Evolutionary conservation across 1,284 basidiomycete genomes (phyloP).

Genomic region (Sphaerobolus stellatus): DNA sequence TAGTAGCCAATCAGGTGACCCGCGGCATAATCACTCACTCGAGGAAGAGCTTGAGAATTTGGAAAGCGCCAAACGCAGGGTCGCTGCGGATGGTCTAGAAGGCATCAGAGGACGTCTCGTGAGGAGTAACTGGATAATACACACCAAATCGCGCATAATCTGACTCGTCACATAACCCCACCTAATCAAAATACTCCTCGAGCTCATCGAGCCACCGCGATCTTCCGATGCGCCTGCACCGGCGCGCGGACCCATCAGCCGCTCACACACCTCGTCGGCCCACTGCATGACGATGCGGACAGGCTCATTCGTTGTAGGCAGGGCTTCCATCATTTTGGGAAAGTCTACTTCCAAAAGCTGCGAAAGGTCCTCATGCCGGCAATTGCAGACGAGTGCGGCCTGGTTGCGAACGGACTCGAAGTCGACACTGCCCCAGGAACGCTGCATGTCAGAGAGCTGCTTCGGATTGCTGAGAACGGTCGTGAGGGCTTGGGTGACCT

Average conservation of each 20-base stretch:
- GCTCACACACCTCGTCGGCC: constrained; percentile 85
- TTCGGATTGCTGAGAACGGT: constrained; percentile 84
- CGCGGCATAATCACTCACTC: constrained; percentile 56
- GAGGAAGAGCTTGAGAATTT: constrained; percentile 85
- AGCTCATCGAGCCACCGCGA: constrained; percentile 71
- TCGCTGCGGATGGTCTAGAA: constrained; percentile 82
- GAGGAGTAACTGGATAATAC: constrained; percentile 13
- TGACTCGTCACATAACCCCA: constrained; percentile 91
- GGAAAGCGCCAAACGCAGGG: constrained; percentile 85
- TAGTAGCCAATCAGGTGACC: constrained; percentile 9
- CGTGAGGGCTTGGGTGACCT: constrained; percentile 82
- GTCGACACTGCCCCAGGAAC: constrained; percentile 82
- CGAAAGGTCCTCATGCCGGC: constrained; percentile 82
- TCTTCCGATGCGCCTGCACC: constrained; percentile 59
- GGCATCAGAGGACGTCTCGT: constrained; percentile 14
- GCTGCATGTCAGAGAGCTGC: constrained; percentile 79
- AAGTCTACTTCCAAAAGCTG: constrained; percentile 84
- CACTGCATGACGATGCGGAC: constrained; percentile 83
- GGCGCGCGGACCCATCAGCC: constrained; percentile 59
- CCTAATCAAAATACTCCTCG: constrained; percentile 79
- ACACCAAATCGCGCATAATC: constrained; percentile 81
- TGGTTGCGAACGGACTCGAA: constrained; percentile 89
- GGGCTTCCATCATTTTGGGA: constrained; percentile 67
- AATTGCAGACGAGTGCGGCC: constrained; percentile 87
- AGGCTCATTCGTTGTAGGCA: constrained; percentile 74